Percentiles rank a stretch among this genome's conserved stretches.
These are phyloP conservation scores for Artemisia princeps DNA, from an alignment of 140 eudicot species.

Conservation along the genomic window DNA sequence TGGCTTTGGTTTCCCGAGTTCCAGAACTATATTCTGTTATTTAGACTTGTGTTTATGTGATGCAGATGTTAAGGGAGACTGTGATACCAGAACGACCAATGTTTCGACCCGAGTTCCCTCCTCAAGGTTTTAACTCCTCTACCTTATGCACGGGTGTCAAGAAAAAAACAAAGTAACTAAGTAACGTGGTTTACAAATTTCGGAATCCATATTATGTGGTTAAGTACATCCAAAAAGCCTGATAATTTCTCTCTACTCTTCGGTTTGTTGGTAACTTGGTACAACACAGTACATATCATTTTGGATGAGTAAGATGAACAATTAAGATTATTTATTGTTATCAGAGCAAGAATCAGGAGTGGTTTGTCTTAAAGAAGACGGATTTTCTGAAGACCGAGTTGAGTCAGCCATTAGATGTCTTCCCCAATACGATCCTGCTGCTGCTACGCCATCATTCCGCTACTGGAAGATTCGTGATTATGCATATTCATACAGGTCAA, in stretches of 20 bases:
- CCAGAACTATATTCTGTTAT: background rate
- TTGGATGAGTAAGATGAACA: too few species aligned
- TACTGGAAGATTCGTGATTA: conserved; percentile 90
- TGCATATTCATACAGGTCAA: conserved; percentile 60
- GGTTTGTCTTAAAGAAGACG: conserved; percentile 52
- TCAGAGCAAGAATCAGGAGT: conserved; percentile 55
- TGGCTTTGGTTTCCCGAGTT: background rate
- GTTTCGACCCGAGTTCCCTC: conserved; percentile 74
- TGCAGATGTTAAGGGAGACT: conserved; percentile 59
- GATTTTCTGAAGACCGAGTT: conserved; percentile 54
- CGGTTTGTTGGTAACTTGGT: too few species aligned
- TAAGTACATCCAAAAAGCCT: background rate
- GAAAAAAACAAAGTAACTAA: background rate
- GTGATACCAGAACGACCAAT: conserved; percentile 79
- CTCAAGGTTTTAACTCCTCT: conserved; percentile 42
- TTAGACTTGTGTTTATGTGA: background rate
- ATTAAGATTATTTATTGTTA: too few species aligned
- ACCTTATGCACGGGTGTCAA: background rate
- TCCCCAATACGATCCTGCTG: conserved; percentile 51
- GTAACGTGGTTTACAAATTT: background rate
- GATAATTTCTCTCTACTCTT: too few species aligned
- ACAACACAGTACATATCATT: too few species aligned
- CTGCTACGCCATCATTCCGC: conserved; percentile 33
- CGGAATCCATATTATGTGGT: background rate
- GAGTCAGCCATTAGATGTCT: conserved; percentile 56